These are phyloP conservation scores for Apiotrichum akiyoshidainum DNA, from an alignment of 1,284 basidiomycete genomes.

Conservation along the genomic window DNA sequence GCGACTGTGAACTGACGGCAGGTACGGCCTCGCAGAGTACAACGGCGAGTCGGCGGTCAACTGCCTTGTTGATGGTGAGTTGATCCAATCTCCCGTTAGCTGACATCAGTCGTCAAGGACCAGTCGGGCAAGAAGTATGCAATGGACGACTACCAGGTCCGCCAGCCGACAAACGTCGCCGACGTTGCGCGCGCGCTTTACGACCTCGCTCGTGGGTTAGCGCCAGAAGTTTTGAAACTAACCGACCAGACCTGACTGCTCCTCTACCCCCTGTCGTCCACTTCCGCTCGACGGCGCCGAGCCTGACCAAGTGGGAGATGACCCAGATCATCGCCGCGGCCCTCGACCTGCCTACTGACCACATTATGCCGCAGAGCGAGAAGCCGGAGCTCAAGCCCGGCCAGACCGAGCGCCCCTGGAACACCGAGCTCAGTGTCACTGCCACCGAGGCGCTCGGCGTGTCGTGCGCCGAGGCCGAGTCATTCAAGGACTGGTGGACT, in stretches of 20 bases:
- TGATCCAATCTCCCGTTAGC: not conserved
- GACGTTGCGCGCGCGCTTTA: conserved; percentile 53
- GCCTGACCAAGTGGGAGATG: conserved; percentile 56
- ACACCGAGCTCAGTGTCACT: conserved; percentile 43
- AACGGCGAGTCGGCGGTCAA: conserved; percentile 55
- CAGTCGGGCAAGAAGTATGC: conserved; percentile 52
- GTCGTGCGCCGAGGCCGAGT: conserved; percentile 30
- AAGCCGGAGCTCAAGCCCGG: conserved; percentile 31
- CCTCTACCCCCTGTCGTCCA: conserved; percentile 50
- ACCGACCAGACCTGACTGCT: conserved; percentile 26
- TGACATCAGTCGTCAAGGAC: conserved; percentile 45
- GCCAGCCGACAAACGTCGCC: conserved; percentile 54
- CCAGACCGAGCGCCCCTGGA: conserved; percentile 46
- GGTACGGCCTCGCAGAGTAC: conserved; percentile 51
- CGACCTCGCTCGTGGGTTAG: conserved; percentile 43
- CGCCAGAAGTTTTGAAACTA: not conserved
- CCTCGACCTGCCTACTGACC: conserved; percentile 39
- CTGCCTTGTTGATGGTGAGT: conserved; percentile 49
- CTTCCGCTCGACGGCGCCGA: conserved; percentile 51
- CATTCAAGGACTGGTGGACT: conserved; percentile 46
- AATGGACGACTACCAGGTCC: conserved; percentile 51
- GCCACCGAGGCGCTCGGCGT: conserved; percentile 39
- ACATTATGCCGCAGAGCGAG: conserved; percentile 38
- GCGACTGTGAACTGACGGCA: conserved; percentile 26
- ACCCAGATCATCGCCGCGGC: conserved; percentile 41